These are phyloP conservation scores for Hericium rajendrae DNA, from an alignment of 768 basidiomycete species.

Conservation along the genomic window DNA sequence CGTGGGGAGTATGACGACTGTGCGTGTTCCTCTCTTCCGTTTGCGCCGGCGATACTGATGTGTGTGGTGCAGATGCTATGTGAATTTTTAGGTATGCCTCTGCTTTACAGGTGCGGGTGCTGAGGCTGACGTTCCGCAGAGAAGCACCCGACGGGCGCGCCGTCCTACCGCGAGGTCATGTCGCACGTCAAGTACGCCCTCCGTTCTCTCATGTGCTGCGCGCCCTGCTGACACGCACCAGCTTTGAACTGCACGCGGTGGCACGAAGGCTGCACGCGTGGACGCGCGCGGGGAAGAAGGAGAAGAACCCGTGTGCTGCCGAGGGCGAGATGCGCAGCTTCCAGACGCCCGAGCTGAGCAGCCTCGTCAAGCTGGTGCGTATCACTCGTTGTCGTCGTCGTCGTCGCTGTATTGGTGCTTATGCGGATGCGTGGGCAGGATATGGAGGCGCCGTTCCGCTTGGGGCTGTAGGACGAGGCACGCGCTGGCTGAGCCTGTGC, in stretches of 20 bases:
- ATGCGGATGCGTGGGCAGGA: too few relatives aligned
- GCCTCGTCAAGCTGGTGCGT: slow-evolving; percentile 9
- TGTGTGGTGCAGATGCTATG: neutral
- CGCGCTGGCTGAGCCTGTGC: too few relatives aligned
- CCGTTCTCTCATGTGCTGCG: neutral
- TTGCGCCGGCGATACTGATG: neutral
- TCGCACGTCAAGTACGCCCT: slow-evolving; percentile 8
- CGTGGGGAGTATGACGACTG: slow-evolving; percentile 13
- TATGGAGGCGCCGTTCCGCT: too few relatives aligned
- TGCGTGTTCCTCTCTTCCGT: neutral
- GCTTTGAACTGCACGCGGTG: slow-evolving; percentile 4
- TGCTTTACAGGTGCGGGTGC: too few relatives aligned
- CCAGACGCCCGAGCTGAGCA: slow-evolving; percentile 13
- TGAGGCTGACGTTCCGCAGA: too few relatives aligned
- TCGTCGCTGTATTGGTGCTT: too few relatives aligned
- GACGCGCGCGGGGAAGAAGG: slow-evolving; percentile 9
- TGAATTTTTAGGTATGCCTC: neutral
- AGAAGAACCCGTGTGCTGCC: neutral
- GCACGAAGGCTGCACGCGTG: slow-evolving; percentile 6
- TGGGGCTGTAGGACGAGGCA: too few relatives aligned
- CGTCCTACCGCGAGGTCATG: slow-evolving; percentile 13
- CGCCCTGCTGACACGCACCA: neutral
- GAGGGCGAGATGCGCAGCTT: slow-evolving; percentile 9
- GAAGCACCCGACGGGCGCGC: neutral
- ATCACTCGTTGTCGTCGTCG: too few relatives aligned